Evolutionary conservation across 106 monocot species (phyloP), one percentile per base, ranked within the genome.

Genomic region (Ottelia alismoides): DNA sequence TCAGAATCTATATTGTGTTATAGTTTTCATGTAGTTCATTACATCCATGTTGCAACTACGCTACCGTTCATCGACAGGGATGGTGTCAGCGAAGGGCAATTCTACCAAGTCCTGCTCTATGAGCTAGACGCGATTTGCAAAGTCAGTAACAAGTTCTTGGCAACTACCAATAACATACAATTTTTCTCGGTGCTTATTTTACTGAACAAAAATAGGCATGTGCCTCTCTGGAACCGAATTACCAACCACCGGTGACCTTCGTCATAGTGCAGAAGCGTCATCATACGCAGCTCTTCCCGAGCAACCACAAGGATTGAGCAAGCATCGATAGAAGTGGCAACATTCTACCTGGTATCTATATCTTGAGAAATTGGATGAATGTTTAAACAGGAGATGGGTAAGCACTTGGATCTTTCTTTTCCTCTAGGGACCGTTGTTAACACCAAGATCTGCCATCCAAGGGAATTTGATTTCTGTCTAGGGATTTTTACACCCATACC

Each of bases 191-290:
- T 20, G 45, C 22, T 27, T 50, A 19, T n/a, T 45, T 46, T 22
- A 5, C 17, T 43, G 12, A 44, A 40, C 1, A 19, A 18, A 26
- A n/a, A 43, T 54, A 83, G 88, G 83, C 88, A 20, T 88, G 83
- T 65, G 70, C 73, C 0, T 79, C 83, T 17, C 62, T 88, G n/a
- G 79, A 79, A 47, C 71, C 76, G 31, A 71, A 76, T 48, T 83
- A 88, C 31, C 73, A 77, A 25, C 88, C 88, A 11, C 82, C 65
- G 1, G 78, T 83, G 16, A 88, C 88, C 48, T 88, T 88, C 52
- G 71, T 83, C 14, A 76, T 88, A 59, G 88, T 88, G 35, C 88
- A 88, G 35, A 88, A 88, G 52, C 68, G 82, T 0, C 88, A 88
- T 19, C 83, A 83, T 49, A 79, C 83, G 0, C 69, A 79, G 48